Base-by-base conservation (phyloP, 225 moss, liverwort and hornwort genomes). In the Bryum argenteum region DNA sequence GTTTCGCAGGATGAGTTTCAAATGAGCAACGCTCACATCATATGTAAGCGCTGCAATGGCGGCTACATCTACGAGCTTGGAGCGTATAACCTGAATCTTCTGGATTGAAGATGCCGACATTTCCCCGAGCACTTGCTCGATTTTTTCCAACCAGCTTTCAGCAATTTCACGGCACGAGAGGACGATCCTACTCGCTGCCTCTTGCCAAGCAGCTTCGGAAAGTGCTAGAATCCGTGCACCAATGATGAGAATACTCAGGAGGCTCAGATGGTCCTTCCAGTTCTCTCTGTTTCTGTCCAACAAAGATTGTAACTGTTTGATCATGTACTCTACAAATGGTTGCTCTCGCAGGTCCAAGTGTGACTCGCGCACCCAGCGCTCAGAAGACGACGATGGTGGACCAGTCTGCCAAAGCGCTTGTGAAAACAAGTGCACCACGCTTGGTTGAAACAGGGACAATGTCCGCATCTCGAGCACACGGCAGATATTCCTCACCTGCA, bases 331-430 rank as follows among this genome's bases (percentile, higher is more conserved):
- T 44, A 3, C 75, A 54, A 70, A 80, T 7, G 19, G 1, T 41
- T 75, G 8, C 0, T 65, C 69, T 42, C 6, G 70, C 17, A 79
- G 8, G 41, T 79, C 79, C 8, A 75, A 2, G 0, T 79, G 65
- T 9, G 75, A 53, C 10, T 79, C 74, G 26, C 74, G 79, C 2
- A 57, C 26, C 79, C 79, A 54, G 17, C 50, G 50, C 1, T 50
- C 63, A 4, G 6, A 22, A 42, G 21, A 2, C 1, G 51, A n/a
- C 16, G 51, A 5, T n/a, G 70, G 53, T 50, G 75, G 79, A 21
- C 79, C 79, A 18, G 75, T 23, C 60, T 80, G 41, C 80, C 80
- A 79, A 33, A 75, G 70, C 68, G 70, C 69, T 59, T 79, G 79
- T 28, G 79, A 62, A 16, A 79, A 11, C 63, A 79, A 53, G 18